Conservation (phyloP, 2,329 filamentous ascomycete genomes). For the Monosporascus sp. region DNA sequence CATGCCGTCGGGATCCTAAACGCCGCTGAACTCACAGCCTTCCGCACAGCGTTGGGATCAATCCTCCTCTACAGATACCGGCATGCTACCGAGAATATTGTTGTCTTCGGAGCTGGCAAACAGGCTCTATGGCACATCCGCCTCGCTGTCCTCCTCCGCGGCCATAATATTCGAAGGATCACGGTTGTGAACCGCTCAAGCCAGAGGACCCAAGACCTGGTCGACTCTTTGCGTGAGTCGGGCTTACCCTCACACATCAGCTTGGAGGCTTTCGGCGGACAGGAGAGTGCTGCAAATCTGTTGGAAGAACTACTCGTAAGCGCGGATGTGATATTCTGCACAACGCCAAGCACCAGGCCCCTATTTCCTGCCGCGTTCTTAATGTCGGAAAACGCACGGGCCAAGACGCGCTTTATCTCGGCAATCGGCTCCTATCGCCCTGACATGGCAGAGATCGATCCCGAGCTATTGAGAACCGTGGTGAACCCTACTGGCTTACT, state of each 20-base stretch:
- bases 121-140: constrained; percentile 70
- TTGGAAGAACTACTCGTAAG: constrained; percentile 52
- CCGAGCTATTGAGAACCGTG: constrained; percentile 46
- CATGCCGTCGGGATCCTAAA: constrained; percentile 54
- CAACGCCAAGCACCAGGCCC: constrained; percentile 51
- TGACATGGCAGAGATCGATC: constrained; percentile 63
- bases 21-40: constrained; percentile 64
- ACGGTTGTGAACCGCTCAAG: constrained; percentile 26
- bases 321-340: constrained; percentile 60
- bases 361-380: constrained; percentile 50
- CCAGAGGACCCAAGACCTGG: constrained; percentile 40
- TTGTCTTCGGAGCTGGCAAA: constrained; percentile 65
- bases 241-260: constrained; percentile 30
- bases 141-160: constrained; percentile 53
- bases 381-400: constrained; percentile 33
- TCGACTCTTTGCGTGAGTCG: constrained; percentile 22
- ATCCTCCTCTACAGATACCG: constrained; percentile 54
- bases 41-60: constrained; percentile 61
- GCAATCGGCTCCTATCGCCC: constrained; percentile 50
- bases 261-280: constrained; percentile 36
- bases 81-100: constrained; percentile 32
- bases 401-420: constrained; percentile 37
- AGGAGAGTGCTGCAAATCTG: constrained; percentile 25
- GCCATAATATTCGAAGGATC: constrained; percentile 20
- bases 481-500: constrained; percentile 50